Evolutionary conservation across 331 rosid species (phyloP).

Genomic region (Acacia concinna): DNA sequence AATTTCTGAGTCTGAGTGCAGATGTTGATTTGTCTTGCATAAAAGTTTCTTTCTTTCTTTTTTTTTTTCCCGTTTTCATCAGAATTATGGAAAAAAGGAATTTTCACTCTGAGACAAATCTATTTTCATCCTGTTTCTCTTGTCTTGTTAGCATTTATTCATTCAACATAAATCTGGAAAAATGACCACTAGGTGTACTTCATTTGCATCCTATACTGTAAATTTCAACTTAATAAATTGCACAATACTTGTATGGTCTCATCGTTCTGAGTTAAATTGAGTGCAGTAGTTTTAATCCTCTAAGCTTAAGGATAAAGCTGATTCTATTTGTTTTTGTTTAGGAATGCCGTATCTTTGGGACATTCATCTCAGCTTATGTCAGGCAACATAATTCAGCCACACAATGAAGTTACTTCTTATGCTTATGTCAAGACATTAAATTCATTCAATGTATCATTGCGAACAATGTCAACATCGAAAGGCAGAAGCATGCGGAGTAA

Average conservation of each 20-base stretch:
- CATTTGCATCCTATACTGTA: not conserved
- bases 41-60: not conserved
- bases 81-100: not conserved
- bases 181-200: not conserved
- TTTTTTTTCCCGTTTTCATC: not conserved
- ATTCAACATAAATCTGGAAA: not conserved
- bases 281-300: not conserved
- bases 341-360: conserved; percentile 51
- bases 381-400: conserved; percentile 40
- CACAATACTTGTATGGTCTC: not conserved
- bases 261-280: not conserved
- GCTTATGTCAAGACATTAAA: conserved; percentile 35
- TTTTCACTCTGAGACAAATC: not conserved
- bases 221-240: too few relatives aligned
- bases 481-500: conserved; percentile 94
- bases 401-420: conserved; percentile 33
- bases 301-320: not conserved
- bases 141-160: conserved; percentile 4
- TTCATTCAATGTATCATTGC: conserved; percentile 54
- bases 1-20: not conserved
- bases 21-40: not conserved
- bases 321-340: conserved; percentile 36
- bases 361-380: conserved; percentile 34
- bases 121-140: not conserved
- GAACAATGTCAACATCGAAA: conserved; percentile 74